Evolutionary conservation across 2,329 filamentous ascomycete species (phyloP).

Genomic region (Talaromyces albobiverticillius): DNA sequence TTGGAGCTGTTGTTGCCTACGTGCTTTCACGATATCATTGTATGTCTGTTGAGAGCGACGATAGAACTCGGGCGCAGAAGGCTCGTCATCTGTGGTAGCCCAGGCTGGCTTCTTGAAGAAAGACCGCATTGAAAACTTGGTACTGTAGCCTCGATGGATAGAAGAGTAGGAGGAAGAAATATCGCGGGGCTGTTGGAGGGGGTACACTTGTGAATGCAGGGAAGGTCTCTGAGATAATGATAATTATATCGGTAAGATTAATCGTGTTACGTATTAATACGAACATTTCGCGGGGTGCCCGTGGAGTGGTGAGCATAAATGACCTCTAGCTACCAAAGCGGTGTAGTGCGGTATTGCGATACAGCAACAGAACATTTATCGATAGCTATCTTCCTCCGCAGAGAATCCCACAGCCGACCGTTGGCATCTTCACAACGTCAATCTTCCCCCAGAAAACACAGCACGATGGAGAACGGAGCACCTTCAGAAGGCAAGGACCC

Average conservation of each 20-base stretch:
- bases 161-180: not conserved
- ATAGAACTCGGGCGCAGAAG: constrained; percentile 44
- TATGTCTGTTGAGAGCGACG: constrained; percentile 48
- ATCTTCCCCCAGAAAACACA: not conserved
- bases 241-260: not conserved
- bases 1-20: constrained; percentile 32
- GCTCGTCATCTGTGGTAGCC: constrained; percentile 40
- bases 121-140: constrained; percentile 34
- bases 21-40: constrained; percentile 43
- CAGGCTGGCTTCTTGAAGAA: constrained; percentile 57
- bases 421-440: not conserved
- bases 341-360: not conserved
- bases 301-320: not conserved
- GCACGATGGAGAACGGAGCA: constrained; percentile 70
- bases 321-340: not conserved
- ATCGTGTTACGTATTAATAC: not conserved
- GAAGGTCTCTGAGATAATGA: too few species aligned
- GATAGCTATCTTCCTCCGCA: not conserved
- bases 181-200: too few species aligned
- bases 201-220: too few species aligned
- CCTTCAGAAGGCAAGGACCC: constrained; percentile 79
- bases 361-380: too few species aligned
- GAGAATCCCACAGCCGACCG: not conserved
- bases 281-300: not conserved
- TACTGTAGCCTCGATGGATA: not conserved